Percentiles rank a stretch among this genome's conserved stretches.
Conservation (phyloP, 805 yeast genomes). For the Wickerhamomyces bovis region DNA sequence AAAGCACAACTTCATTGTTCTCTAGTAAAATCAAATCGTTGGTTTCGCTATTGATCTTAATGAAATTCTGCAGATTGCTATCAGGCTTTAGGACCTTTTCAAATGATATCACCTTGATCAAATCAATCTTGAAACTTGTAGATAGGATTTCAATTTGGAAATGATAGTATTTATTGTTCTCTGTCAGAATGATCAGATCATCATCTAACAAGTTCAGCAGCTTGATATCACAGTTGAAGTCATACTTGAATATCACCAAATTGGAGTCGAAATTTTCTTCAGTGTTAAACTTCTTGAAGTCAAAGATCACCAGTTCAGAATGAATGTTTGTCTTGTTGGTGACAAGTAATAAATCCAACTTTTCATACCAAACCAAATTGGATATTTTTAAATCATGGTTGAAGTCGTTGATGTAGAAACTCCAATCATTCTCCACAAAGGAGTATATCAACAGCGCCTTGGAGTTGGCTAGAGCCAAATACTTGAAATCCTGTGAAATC, state of each 20-base stretch:
- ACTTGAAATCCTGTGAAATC: slow-evolving; percentile 20
- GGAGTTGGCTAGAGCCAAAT: slow-evolving; percentile 19
- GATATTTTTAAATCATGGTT: slow-evolving; percentile 16
- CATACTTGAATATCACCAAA: slow-evolving; percentile 25
- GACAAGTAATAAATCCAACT: slow-evolving; percentile 14
- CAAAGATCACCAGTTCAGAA: slow-evolving; percentile 22
- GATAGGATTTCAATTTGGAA: slow-evolving; percentile 16
- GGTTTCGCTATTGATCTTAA: slow-evolving; percentile 10
- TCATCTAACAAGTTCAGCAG: slow-evolving; percentile 16
- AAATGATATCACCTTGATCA: slow-evolving; percentile 13
- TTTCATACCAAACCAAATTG: slow-evolving; percentile 17
- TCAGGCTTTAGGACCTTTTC: slow-evolving; percentile 11
- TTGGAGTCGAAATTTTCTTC: slow-evolving; percentile 18
- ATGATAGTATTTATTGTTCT: slow-evolving; percentile 16
- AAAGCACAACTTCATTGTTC: slow-evolving; percentile 22
- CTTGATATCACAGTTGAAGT: slow-evolving; percentile 15
- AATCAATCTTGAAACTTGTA: slow-evolving; percentile 17
- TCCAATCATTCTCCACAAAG: slow-evolving; percentile 20
- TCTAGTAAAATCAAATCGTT: slow-evolving; percentile 19
- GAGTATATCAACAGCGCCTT: slow-evolving; percentile 19
- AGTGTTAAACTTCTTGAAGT: slow-evolving; percentile 15
- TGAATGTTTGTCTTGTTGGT: slow-evolving; percentile 15
- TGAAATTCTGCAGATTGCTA: slow-evolving; percentile 8
- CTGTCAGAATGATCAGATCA: slow-evolving; percentile 19
- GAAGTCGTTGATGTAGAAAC: slow-evolving; percentile 22